Evolutionary conservation across 352 stramenopile genomes (phyloP).

Genomic region (Pythium chondricola): DNA sequence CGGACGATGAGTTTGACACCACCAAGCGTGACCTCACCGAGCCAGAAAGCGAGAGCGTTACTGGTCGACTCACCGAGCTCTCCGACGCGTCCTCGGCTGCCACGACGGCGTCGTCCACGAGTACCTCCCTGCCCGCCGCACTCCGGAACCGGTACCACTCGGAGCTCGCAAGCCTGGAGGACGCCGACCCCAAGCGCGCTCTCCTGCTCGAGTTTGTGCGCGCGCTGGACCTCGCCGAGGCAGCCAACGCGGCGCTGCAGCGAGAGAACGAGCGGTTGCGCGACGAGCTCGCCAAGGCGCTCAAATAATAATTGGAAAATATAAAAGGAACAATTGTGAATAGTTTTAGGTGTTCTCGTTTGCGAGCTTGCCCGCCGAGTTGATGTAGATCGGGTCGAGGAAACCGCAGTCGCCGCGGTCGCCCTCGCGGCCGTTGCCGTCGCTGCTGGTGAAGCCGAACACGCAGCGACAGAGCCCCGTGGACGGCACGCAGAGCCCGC

Average conservation of each 20-base stretch:
- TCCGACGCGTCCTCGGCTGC: slow-evolving; percentile 6
- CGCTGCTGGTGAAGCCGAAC: slow-evolving; percentile 74
- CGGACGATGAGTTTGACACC: slow-evolving; percentile 22
- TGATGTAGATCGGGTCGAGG: slow-evolving; percentile 64
- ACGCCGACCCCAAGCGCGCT: slow-evolving; percentile 33
- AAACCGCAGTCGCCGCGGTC: slow-evolving; percentile 90
- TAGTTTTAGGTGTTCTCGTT: slow-evolving; percentile 30
- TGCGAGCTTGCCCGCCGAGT: slow-evolving; percentile 53
- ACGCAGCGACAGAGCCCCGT: slow-evolving; percentile 57
- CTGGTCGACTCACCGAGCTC: slow-evolving; percentile 4
- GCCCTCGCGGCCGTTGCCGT: slow-evolving; percentile 75
- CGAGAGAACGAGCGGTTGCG: slow-evolving; percentile 54
- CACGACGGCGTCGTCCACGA: background rate
- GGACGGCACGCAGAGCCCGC: slow-evolving; percentile 39
- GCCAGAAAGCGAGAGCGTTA: slow-evolving; percentile 12
- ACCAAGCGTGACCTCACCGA: slow-evolving; percentile 17
- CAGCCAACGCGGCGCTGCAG: slow-evolving; percentile 68
- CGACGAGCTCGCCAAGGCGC: slow-evolving; percentile 24
- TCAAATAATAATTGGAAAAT: background rate
- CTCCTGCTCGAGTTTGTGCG: slow-evolving; percentile 67
- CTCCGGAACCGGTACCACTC: slow-evolving; percentile 56
- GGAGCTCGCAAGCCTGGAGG: slow-evolving; percentile 40
- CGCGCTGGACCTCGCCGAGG: slow-evolving; percentile 61
- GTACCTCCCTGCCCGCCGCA: slow-evolving; percentile 48
- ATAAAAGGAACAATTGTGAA: background rate